Percentiles rank a stretch among this genome's conserved stretches.
Evolutionary conservation across 108 stramenopile genomes (phyloP).

Genomic region (Chaetoceros muelleri): DNA sequence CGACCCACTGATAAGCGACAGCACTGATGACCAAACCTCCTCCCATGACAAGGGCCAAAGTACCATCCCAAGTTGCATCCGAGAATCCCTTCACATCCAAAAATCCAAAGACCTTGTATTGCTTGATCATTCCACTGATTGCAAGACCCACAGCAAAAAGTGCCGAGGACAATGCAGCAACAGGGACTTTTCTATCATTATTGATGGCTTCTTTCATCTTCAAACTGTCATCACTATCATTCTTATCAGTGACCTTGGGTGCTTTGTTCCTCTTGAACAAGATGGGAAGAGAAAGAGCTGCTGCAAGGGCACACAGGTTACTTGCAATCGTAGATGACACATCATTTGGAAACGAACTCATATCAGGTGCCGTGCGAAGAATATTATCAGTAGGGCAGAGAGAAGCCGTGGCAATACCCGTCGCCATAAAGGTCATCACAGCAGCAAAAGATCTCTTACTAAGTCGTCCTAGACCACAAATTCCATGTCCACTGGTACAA

Average conservation of each 20-base stretch:
- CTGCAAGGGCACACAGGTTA: not conserved
- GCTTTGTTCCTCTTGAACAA: not conserved
- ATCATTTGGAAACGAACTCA: not conserved
- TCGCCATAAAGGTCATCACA: constrained; percentile 60
- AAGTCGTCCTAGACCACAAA: constrained; percentile 77
- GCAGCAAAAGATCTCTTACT: constrained; percentile 66
- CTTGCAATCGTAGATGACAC: not conserved
- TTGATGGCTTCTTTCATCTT: no score
- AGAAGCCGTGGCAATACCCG: constrained; percentile 35
- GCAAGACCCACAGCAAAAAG: constrained; percentile 53
- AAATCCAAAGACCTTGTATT: constrained; percentile 62
- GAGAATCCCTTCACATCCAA: constrained; percentile 30
- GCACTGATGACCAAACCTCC: constrained; percentile 51
- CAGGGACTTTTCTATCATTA: constrained; percentile 12
- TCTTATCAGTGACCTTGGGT: constrained; percentile 11
- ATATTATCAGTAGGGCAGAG: constrained; percentile 6
- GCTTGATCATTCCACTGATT: constrained; percentile 47
- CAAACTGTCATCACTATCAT: not conserved
- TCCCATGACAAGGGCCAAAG: constrained; percentile 70
- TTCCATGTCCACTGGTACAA: constrained; percentile 64
- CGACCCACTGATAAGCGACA: constrained; percentile 45
- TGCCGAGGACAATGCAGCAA: constrained; percentile 14
- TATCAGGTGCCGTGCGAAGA: not conserved
- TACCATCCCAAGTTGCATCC: constrained; percentile 67
- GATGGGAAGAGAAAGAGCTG: not conserved